A percentile compares a stretch with the other conserved stretches of the same genome.
These are phyloP conservation scores for Teunomyces panamensis DNA, from an alignment of 805 yeast species.

Conservation along the genomic window DNA sequence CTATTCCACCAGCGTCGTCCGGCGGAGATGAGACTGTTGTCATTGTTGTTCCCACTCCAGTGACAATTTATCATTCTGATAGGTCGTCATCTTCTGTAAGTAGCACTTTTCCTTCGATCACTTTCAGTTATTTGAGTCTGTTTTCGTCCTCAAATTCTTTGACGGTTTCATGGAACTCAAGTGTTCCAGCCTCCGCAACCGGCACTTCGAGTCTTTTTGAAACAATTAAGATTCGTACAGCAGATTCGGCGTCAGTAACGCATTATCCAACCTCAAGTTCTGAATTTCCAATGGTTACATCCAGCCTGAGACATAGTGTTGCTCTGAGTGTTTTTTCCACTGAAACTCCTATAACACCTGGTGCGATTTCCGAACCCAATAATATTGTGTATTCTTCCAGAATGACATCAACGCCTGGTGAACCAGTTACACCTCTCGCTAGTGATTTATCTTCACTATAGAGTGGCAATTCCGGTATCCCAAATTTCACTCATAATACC, in stretches of 20 bases:
- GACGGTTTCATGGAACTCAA: neutral
- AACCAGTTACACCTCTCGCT: too few relatives aligned
- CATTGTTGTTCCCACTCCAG: neutral
- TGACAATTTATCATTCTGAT: neutral
- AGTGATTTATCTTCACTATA: too few relatives aligned
- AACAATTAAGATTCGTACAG: neutral
- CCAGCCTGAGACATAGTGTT: too few relatives aligned
- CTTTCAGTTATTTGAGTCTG: neutral
- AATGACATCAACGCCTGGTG: too few relatives aligned
- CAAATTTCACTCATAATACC: too few relatives aligned
- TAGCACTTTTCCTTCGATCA: neutral
- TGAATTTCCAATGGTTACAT: too few relatives aligned
- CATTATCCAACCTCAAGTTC: neutral
- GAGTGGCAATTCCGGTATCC: too few relatives aligned
- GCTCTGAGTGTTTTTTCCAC: too few relatives aligned
- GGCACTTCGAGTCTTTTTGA: neutral
- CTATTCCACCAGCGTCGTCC: neutral
- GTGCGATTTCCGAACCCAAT: too few relatives aligned
- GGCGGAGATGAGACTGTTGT: neutral
- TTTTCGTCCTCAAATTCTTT: neutral
- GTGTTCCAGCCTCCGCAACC: neutral
- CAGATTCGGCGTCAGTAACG: neutral
- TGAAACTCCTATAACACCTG: too few relatives aligned
- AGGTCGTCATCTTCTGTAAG: neutral
- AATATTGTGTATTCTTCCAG: too few relatives aligned